Evolutionary conservation across 2,329 filamentous ascomycete species (phyloP).

Genomic region (Diaporthe sp.): DNA sequence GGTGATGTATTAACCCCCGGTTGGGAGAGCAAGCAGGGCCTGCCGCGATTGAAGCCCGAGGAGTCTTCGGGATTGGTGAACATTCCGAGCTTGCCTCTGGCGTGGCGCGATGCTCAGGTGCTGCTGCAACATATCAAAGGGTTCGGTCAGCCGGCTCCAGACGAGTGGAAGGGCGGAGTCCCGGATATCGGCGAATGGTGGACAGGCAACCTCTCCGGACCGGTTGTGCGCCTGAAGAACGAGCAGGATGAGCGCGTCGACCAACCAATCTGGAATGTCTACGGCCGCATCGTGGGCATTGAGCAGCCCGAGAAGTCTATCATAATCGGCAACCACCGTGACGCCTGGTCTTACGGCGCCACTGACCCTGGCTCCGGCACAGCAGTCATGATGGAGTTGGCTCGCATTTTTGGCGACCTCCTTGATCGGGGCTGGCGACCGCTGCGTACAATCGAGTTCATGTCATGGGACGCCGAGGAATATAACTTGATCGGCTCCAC

Average conservation of each 20-base stretch:
- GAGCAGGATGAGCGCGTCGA: constrained; percentile 86
- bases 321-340: constrained; percentile 93
- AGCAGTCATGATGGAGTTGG: constrained; percentile 90
- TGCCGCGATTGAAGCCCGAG: constrained; percentile 76
- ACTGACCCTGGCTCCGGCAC: constrained; percentile 90
- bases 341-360: constrained; percentile 92
- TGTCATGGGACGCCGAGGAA: constrained; percentile 94
- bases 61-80: constrained; percentile 80
- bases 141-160: constrained; percentile 76
- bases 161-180: constrained; percentile 83
- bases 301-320: constrained; percentile 88
- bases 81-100: constrained; percentile 91
- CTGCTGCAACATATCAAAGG: constrained; percentile 83
- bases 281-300: constrained; percentile 85
- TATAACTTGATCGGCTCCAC: constrained; percentile 96
- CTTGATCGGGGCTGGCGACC: constrained; percentile 86
- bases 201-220: constrained; percentile 82
- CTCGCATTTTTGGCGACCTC: constrained; percentile 86
- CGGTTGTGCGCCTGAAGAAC: constrained; percentile 86
- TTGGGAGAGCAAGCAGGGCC: constrained; percentile 77
- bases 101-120: constrained; percentile 89
- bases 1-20: constrained; percentile 95
- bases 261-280: constrained; percentile 92
- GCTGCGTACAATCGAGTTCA: constrained; percentile 94
- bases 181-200: constrained; percentile 85